These are phyloP conservation scores for Vigna mungo DNA, from an alignment of 306 rosid genomes.

Conservation along the genomic window DNA sequence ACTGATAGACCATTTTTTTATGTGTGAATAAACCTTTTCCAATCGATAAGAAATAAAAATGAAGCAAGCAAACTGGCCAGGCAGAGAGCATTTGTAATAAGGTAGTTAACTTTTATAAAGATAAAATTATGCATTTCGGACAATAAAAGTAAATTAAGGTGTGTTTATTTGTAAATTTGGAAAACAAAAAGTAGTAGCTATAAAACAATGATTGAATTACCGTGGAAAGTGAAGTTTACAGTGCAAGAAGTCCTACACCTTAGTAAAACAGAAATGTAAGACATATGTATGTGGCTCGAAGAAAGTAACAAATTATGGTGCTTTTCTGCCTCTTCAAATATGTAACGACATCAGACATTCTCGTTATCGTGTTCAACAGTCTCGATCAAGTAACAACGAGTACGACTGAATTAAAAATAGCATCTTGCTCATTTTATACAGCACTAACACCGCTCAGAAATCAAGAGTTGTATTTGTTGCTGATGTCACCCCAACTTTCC, in stretches of 20 bases:
- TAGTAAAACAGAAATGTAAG: neutral
- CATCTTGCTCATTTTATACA: slow-evolving; percentile 1
- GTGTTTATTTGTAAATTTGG: neutral
- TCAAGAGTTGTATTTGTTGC: neutral
- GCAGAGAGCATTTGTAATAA: neutral
- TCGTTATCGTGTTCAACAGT: neutral
- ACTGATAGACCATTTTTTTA: neutral
- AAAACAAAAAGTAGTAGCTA: neutral
- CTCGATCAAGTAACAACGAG: neutral
- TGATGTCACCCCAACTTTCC: slow-evolving; percentile 1
- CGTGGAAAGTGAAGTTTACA: neutral
- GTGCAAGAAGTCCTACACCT: neutral
- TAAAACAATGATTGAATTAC: neutral
- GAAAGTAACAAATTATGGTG: neutral
- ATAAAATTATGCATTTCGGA: neutral
- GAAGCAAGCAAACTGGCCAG: slow-evolving; percentile 1
- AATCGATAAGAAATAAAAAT: neutral
- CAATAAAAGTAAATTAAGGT: too few relatives aligned
- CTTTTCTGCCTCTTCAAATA: slow-evolving; percentile 9
- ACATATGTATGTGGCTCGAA: neutral
- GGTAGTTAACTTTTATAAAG: neutral
- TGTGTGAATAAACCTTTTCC: neutral
- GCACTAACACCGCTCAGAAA: neutral
- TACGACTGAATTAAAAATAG: neutral
- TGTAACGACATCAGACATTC: neutral